A percentile compares a stretch with the other conserved stretches of the same genome.
Evolutionary conservation across 768 basidiomycete species (phyloP).

Genomic region (Boletus speciosus): DNA sequence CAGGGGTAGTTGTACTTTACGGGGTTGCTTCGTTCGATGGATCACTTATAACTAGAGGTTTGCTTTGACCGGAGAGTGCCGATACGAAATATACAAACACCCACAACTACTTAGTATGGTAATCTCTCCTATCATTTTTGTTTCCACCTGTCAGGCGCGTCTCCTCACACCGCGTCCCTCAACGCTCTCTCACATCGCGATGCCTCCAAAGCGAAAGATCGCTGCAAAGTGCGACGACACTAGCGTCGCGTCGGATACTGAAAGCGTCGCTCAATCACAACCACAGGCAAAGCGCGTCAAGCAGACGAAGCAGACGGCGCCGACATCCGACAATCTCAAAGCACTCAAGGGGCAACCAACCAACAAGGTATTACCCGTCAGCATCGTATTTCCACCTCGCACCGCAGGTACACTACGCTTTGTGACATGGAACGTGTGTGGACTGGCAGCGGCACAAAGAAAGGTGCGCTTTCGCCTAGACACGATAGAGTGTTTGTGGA

Average conservation of each 20-base stretch:
- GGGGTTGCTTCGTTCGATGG: neutral
- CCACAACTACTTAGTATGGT: conserved; percentile 13
- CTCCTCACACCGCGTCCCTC: neutral
- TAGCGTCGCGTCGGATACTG: conserved; percentile 29
- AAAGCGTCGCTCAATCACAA: conserved; percentile 22
- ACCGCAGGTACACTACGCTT: conserved; percentile 48
- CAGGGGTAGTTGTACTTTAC: neutral
- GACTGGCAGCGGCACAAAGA: conserved; percentile 69
- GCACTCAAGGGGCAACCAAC: conserved; percentile 58
- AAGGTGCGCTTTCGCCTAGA: conserved; percentile 47
- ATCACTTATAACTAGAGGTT: neutral
- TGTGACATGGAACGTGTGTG: conserved; percentile 78
- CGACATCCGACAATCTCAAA: conserved; percentile 9
- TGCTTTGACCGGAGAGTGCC: conserved; percentile 1
- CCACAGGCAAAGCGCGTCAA: conserved; percentile 26
- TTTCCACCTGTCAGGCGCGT: neutral
- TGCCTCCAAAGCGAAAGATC: conserved; percentile 32
- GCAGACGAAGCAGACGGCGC: conserved; percentile 26
- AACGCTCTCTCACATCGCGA: conserved; percentile 2
- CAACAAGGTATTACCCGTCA: conserved; percentile 67
- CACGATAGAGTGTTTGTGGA: neutral
- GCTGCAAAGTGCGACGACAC: conserved; percentile 35
- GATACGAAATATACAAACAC: conserved; percentile 12
- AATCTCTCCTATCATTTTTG: neutral
- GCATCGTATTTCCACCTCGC: conserved; percentile 55